Conservation (phyloP, 2,329 filamentous ascomycete species). For the Cytospora mali region DNA sequence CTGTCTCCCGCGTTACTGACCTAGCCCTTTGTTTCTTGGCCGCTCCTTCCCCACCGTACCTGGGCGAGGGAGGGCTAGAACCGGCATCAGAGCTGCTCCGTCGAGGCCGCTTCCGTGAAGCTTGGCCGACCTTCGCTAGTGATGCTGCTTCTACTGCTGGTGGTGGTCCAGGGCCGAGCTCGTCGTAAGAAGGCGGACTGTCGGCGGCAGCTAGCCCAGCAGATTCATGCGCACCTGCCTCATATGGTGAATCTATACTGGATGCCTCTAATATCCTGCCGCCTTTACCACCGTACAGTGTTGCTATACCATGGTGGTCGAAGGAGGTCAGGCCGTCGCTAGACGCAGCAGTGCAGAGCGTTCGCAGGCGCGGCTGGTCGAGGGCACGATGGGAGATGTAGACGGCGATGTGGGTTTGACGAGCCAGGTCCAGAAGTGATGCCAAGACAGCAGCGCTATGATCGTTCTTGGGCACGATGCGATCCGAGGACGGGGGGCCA, state of each 20-base stretch:
- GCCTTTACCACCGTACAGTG: not conserved
- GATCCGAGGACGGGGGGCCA: not conserved
- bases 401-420: not conserved
- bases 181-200: not conserved
- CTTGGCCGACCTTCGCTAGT: not conserved
- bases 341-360: not conserved
- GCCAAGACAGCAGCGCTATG: not conserved
- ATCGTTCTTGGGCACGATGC: not conserved
- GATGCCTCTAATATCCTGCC: not conserved
- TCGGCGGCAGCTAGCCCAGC: not conserved
- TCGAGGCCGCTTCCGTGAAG: not conserved
- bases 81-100: not conserved
- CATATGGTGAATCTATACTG: too few relatives aligned
- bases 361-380: not conserved
- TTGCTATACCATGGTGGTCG: not conserved
- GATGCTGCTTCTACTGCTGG: not conserved
- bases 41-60: not conserved
- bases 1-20: not conserved
- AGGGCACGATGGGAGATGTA: not conserved
- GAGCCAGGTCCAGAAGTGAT: not conserved
- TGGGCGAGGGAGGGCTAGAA: too few relatives aligned
- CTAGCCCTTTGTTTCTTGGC: not conserved
- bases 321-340: not conserved
- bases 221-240: not conserved
- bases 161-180: not conserved